Evolutionary conservation across 331 rosid species (phyloP).

Genomic region (Acacia pycnantha): DNA sequence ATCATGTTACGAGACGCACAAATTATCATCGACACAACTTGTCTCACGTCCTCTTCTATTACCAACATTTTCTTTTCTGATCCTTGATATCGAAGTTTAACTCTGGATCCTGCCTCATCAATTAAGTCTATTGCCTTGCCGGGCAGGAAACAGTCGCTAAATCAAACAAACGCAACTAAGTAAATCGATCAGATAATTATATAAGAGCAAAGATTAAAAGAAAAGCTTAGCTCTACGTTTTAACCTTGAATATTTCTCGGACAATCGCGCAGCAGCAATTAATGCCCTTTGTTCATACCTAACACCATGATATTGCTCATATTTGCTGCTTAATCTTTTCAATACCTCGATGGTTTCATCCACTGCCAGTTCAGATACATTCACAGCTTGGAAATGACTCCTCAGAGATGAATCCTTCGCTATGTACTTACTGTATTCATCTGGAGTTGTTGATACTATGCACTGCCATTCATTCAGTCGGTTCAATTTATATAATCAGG

Average conservation of each 20-base stretch:
- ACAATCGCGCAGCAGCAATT: slow-evolving; percentile 37
- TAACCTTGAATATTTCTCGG: slow-evolving; percentile 37
- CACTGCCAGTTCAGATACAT: slow-evolving; percentile 34
- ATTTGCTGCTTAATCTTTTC: slow-evolving; percentile 18
- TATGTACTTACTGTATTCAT: slow-evolving; percentile 34
- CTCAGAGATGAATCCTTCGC: slow-evolving; percentile 36
- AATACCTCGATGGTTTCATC: slow-evolving; percentile 32
- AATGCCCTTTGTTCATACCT: slow-evolving; percentile 2
- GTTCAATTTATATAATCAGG: background rate
- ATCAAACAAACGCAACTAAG: background rate
- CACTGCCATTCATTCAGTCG: slow-evolving; percentile 20
- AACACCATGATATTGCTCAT: slow-evolving; percentile 33
- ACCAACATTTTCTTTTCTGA: background rate
- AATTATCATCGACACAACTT: slow-evolving; percentile 1
- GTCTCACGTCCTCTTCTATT: slow-evolving; percentile 26
- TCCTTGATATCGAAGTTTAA: slow-evolving; percentile 9
- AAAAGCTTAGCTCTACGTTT: background rate
- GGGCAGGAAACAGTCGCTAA: slow-evolving; percentile 32
- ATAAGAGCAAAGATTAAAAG: background rate
- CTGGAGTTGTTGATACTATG: slow-evolving; percentile 38
- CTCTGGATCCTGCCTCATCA: slow-evolving; percentile 38
- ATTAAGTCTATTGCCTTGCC: slow-evolving; percentile 41
- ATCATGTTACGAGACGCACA: background rate
- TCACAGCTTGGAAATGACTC: slow-evolving; percentile 29
- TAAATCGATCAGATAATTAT: too few relatives aligned